phyloP scores from a whole-genome alignment of 257 asterid species.

The Striga asiatica region DNA sequence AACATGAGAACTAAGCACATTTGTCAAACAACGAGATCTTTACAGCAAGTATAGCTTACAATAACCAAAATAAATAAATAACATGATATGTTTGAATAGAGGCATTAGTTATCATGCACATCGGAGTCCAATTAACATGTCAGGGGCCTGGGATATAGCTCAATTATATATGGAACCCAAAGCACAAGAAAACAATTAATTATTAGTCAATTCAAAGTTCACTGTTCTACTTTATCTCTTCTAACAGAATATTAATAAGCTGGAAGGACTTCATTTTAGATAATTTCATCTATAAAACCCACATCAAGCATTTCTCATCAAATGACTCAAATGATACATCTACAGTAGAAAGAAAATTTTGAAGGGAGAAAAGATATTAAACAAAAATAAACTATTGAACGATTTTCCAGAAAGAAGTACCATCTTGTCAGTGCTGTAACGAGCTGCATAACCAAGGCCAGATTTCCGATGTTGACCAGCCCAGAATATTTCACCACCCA shows the following conservation, averaged over 20 bases:
- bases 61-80: not conserved
- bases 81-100: not conserved
- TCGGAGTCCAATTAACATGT: not conserved
- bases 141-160: not conserved
- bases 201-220: not conserved
- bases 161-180: not conserved
- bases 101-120: not conserved
- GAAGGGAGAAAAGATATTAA: not conserved
- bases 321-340: not conserved
- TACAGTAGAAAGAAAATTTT: not conserved
- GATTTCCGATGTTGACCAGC: constrained; percentile 96
- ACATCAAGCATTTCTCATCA: not conserved
- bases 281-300: not conserved
- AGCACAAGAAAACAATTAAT: too few species aligned
- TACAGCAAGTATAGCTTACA: not conserved
- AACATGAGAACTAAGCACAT: not conserved
- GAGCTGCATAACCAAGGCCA: constrained; percentile 90
- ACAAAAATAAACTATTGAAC: too few species aligned
- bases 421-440: constrained; percentile 91
- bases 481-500: constrained; percentile 98
- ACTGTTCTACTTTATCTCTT: not conserved
- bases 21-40: not conserved
- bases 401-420: constrained; percentile 20
- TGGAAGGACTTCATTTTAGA: not conserved
- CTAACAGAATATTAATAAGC: not conserved